Evolutionary conservation across 164 flowering plant genomes (phyloP).

Genomic region (Vitis riparia): DNA sequence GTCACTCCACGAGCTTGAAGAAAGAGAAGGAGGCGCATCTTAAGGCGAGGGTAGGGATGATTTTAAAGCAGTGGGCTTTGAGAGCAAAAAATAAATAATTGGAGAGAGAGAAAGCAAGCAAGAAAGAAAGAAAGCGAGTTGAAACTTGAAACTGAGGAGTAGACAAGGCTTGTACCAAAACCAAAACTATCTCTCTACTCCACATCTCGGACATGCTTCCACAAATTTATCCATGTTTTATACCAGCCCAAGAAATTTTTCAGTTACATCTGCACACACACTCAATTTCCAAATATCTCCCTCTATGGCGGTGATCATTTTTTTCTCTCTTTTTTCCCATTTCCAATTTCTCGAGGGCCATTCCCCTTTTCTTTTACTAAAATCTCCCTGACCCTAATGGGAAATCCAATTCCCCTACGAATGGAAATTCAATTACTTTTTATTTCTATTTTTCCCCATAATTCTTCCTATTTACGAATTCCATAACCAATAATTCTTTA

Average conservation of each 20-base stretch:
- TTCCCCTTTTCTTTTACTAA: background rate
- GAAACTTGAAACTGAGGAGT: conserved; percentile 15
- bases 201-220: conserved; percentile 10
- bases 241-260: background rate
- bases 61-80: conserved; percentile 17
- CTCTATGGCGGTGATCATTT: background rate
- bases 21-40: conserved; percentile 12
- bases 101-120: conserved; percentile 20
- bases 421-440: too few relatives aligned
- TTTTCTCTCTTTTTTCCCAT: background rate
- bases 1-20: background rate
- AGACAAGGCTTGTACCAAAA: conserved; percentile 11
- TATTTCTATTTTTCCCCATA: too few relatives aligned
- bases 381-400: conserved; percentile 1
- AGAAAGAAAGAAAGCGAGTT: conserved; percentile 11
- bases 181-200: background rate
- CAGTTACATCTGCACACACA: too few relatives aligned
- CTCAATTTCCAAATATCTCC: background rate
- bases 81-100: conserved; percentile 19
- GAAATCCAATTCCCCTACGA: too few relatives aligned
- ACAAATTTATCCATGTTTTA: conserved; percentile 1
- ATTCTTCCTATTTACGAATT: too few relatives aligned
- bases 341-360: background rate
- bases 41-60: conserved; percentile 5
- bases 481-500: too few relatives aligned